phyloP scores from a whole-genome alignment of 2,329 filamentous ascomycete genomes.

The Malbranchea zuffiana region DNA sequence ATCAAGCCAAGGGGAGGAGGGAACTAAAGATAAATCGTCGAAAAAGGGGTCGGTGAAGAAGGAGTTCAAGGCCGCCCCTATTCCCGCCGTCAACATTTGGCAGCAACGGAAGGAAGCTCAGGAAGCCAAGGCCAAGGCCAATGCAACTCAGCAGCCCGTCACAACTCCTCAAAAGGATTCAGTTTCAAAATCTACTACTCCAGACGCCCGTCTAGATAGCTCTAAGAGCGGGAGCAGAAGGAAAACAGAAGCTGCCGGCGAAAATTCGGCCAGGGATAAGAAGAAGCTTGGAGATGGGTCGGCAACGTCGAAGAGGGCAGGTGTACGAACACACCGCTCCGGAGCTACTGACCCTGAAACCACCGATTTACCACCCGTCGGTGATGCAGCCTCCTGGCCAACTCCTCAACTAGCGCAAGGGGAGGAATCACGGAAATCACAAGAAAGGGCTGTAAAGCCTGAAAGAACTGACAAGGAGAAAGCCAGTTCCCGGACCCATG shows the following conservation, averaged over 20 bases:
- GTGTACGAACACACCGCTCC: conserved; percentile 12
- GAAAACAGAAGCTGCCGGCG: conserved; percentile 24
- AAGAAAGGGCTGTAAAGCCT: conserved; percentile 49
- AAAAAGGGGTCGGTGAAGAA: conserved; percentile 49
- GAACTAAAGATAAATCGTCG: conserved; percentile 43
- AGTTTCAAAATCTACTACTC: conserved; percentile 20
- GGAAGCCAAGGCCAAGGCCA: conserved; percentile 40
- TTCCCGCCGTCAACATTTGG: conserved; percentile 83
- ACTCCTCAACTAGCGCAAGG: conserved; percentile 71
- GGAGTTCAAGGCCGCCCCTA: conserved; percentile 66
- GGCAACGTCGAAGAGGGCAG: conserved; percentile 17
- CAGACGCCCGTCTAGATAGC: conserved; percentile 30
- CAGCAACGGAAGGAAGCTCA: conserved; percentile 61
- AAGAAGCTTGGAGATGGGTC: conserved; percentile 25
- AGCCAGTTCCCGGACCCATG: conserved; percentile 44
- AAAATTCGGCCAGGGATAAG: conserved; percentile 25
- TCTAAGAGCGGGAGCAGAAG: conserved; percentile 32
- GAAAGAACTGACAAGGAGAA: conserved; percentile 50
- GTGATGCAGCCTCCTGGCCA: conserved; percentile 75
- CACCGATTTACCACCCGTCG: conserved; percentile 50
- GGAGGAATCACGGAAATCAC: conserved; percentile 63
- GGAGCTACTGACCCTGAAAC: conserved; percentile 13
- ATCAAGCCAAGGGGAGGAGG: conserved; percentile 29
- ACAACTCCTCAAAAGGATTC: conserved; percentile 21
- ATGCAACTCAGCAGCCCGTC: conserved; percentile 21